Evolutionary conservation across 2,329 filamentous ascomycete species (phyloP).

Genomic region (Akanthomyces muscarius): DNA sequence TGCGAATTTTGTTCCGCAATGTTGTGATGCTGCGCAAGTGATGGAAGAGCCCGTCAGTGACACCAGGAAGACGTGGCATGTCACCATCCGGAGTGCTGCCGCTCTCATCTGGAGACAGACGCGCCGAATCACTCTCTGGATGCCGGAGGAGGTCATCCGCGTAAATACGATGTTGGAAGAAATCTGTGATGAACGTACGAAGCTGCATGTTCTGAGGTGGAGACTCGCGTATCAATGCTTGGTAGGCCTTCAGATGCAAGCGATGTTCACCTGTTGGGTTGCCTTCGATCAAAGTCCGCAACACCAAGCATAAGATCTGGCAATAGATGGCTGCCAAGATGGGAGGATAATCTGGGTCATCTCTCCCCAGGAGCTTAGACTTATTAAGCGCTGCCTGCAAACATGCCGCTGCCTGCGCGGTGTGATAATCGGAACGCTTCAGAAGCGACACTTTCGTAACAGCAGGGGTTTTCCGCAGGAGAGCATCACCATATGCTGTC

Average conservation of each 20-base stretch:
- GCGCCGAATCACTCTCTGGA: constrained; percentile 35
- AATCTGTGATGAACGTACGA: constrained; percentile 61
- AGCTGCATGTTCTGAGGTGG: constrained; percentile 65
- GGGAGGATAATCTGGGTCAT: constrained; percentile 42
- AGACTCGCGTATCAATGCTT: constrained; percentile 61
- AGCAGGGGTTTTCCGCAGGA: constrained; percentile 47
- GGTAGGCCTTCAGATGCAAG: constrained; percentile 73
- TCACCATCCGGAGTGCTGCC: constrained; percentile 33
- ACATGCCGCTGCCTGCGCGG: constrained; percentile 50
- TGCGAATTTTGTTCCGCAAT: constrained; percentile 69
- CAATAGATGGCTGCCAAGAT: constrained; percentile 54
- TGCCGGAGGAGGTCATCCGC: constrained; percentile 59
- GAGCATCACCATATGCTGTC: constrained; percentile 51
- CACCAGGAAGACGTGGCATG: constrained; percentile 64
- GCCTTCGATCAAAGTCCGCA: constrained; percentile 56
- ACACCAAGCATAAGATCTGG: constrained; percentile 59
- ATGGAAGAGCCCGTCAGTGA: constrained; percentile 76
- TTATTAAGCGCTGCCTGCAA: constrained; percentile 45
- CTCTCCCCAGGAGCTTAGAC: constrained; percentile 37
- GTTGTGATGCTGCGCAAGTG: constrained; percentile 75
- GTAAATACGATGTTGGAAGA: constrained; percentile 79
- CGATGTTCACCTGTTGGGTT: constrained; percentile 65
- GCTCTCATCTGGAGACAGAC: constrained; percentile 39
- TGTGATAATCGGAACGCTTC: constrained; percentile 52
- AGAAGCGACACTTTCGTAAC: constrained; percentile 45